Evolutionary conservation across 192 early-diverging fungal genomes (phyloP).

Genomic region (Umbelopsis isabellina): DNA sequence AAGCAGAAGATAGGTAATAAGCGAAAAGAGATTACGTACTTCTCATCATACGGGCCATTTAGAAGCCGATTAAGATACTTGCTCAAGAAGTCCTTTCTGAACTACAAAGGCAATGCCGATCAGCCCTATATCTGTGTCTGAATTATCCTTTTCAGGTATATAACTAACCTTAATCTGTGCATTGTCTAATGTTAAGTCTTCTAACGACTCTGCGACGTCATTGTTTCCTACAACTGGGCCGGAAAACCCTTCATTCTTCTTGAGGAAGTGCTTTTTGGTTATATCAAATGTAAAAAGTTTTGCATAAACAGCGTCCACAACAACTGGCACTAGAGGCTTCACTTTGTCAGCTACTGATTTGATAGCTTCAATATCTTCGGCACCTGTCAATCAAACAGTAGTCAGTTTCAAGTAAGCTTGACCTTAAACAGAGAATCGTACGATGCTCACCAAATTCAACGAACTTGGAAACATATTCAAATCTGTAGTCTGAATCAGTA

Average conservation of each 20-base stretch:
- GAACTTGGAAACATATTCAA: slow-evolving; percentile 74
- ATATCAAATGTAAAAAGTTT: slow-evolving; percentile 74
- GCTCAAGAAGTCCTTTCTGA: slow-evolving; percentile 75
- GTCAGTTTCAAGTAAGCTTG: slow-evolving; percentile 24
- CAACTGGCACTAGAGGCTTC: slow-evolving; percentile 67
- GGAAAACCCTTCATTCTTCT: slow-evolving; percentile 67
- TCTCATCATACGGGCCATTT: slow-evolving; percentile 49
- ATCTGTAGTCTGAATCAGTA: slow-evolving; percentile 77
- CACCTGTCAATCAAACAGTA: slow-evolving; percentile 33
- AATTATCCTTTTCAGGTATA: no score
- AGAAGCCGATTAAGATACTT: slow-evolving; percentile 74
- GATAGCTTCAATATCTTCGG: slow-evolving; percentile 69
- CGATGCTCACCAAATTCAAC: slow-evolving; percentile 63
- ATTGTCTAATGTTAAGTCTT: slow-evolving; percentile 56
- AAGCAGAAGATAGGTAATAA: slow-evolving; percentile 48
- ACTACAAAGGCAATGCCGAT: slow-evolving; percentile 23
- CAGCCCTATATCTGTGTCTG: not conserved
- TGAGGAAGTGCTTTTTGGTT: slow-evolving; percentile 71
- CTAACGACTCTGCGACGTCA: slow-evolving; percentile 33
- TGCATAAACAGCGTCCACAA: slow-evolving; percentile 79
- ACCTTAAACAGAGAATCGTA: not conserved
- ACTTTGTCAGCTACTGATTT: slow-evolving; percentile 64
- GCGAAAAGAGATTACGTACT: slow-evolving; percentile 7
- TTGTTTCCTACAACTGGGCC: slow-evolving; percentile 21
- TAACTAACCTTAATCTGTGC: slow-evolving; percentile 63